phyloP scores from a whole-genome alignment of 192 early-diverging fungal species.

The Entomortierella chlamydospora region DNA sequence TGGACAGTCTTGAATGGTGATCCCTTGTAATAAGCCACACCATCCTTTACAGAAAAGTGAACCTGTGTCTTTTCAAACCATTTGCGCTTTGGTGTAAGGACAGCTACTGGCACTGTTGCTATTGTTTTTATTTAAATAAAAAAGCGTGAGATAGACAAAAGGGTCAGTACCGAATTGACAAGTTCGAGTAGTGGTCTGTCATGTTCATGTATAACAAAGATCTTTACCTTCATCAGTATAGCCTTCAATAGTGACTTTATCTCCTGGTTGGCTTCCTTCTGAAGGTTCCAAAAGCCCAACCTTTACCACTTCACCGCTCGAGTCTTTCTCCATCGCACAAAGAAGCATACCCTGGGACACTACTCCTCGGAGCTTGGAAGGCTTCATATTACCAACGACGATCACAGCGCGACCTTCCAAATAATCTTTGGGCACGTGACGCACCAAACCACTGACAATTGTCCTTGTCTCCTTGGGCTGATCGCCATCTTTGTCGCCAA shows the following conservation, averaged over 20 bases:
- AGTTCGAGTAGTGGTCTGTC: neutral
- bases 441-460: conserved; percentile 73
- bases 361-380: conserved; percentile 71
- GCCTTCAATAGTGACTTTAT: conserved; percentile 63
- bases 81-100: conserved; percentile 49
- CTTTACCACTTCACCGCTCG: conserved; percentile 33
- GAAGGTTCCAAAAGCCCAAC: conserved; percentile 69
- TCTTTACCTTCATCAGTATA: conserved; percentile 34
- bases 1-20: conserved; percentile 42
- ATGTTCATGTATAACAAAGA: neutral
- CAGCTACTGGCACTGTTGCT: conserved; percentile 31
- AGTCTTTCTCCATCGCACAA: conserved; percentile 64
- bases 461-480: conserved; percentile 59
- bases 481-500: conserved; percentile 63
- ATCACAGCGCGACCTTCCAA: conserved; percentile 63
- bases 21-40: conserved; percentile 46
- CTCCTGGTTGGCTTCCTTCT: conserved; percentile 62
- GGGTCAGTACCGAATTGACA: neutral
- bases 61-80: conserved; percentile 49
- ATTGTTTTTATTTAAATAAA: neutral
- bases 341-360: conserved; percentile 75
- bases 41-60: conserved; percentile 42
- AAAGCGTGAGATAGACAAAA: too few species aligned
- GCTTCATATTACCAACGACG: conserved; percentile 74
- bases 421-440: conserved; percentile 64